A percentile compares a stretch with the other conserved stretches of the same genome.
Evolutionary conservation across 352 stramenopile species (phyloP).

Genomic region (Peronosclerospora sorghi): DNA sequence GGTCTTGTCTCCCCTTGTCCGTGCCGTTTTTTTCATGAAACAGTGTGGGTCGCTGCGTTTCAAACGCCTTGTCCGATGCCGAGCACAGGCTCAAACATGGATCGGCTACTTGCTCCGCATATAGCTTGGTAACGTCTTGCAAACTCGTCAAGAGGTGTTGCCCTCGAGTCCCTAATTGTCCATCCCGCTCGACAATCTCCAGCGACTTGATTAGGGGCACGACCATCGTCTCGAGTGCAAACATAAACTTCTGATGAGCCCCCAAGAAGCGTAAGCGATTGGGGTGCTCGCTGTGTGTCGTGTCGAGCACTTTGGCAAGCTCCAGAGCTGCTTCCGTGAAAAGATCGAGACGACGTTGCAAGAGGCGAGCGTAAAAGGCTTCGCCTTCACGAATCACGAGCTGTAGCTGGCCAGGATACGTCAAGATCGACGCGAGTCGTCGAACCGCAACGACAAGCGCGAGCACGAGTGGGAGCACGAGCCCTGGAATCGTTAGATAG

Average conservation of each 20-base stretch:
- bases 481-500: constrained; percentile 39
- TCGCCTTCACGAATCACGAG: constrained; percentile 76
- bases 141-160: constrained; percentile 29
- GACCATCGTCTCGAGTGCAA: constrained; percentile 55
- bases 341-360: constrained; percentile 57
- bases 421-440: constrained; percentile 43
- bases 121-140: constrained; percentile 27
- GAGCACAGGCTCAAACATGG: constrained; percentile 32
- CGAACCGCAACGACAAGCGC: constrained; percentile 26
- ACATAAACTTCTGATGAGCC: constrained; percentile 53
- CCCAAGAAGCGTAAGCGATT: constrained; percentile 47
- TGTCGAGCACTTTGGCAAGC: constrained; percentile 31
- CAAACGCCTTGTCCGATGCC: constrained; percentile 39
- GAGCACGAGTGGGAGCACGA: constrained; percentile 36
- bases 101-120: constrained; percentile 21
- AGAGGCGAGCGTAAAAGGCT: constrained; percentile 59
- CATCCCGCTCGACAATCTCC: constrained; percentile 36
- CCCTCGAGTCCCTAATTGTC: constrained; percentile 33
- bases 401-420: constrained; percentile 61
- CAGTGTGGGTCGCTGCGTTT: constrained; percentile 31
- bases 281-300: constrained; percentile 5
- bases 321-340: constrained; percentile 50
- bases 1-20: too few species aligned
- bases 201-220: constrained; percentile 43
- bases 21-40: constrained; percentile 19